These are phyloP conservation scores for Solanum infundibuliforme DNA, from an alignment of 257 asterid species.

Conservation along the genomic window DNA sequence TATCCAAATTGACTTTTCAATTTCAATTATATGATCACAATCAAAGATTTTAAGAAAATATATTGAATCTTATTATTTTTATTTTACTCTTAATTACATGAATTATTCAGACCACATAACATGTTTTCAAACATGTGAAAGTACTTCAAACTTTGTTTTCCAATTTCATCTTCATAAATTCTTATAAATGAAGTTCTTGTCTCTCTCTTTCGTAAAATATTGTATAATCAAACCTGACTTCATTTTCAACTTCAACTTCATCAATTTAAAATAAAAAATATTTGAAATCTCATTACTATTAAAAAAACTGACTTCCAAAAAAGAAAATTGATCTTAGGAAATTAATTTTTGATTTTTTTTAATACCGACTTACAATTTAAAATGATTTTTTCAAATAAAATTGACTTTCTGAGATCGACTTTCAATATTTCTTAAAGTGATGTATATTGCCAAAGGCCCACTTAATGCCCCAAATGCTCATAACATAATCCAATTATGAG, in stretches of 20 bases:
- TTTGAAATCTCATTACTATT: background rate
- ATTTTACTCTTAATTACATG: background rate
- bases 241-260: background rate
- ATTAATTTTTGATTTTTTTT: no score
- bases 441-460: background rate
- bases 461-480: background rate
- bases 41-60: background rate
- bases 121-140: background rate
- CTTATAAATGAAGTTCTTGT: no score
- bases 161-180: background rate
- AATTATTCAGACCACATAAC: background rate
- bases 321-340: no score
- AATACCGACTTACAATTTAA: no score
- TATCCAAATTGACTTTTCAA: background rate
- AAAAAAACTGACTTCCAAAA: no score
- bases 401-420: no score
- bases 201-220: background rate
- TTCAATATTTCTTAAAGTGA: no score
- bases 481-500: background rate
- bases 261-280: no score
- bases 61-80: background rate
- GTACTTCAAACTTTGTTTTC: background rate
- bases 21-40: background rate
- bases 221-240: no score
- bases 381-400: no score